Base-by-base conservation (phyloP, 176 grass and related monocot species). In the Oryza glumipatula region DNA sequence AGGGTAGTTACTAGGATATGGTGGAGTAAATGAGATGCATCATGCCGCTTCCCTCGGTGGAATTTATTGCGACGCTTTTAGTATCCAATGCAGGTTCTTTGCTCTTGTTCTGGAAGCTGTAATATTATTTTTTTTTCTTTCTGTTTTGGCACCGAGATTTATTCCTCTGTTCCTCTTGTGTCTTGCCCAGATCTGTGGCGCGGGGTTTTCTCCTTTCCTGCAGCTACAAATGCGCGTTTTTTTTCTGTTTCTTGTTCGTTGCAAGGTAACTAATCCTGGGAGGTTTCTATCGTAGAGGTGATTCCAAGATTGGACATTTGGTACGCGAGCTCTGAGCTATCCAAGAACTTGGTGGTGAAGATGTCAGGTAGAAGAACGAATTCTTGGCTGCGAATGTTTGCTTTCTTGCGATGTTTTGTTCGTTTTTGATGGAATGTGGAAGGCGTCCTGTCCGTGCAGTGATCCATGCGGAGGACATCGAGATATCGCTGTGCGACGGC, bases 401-500 rank as follows among this genome's bases (percentile, higher is more conserved):
- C 51, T 44, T 24, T 79, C 28, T 10, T 81, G 35, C 11, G 12
- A 21, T 76, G 67, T 70, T 83, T 65, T 49, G 1, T 58, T 68
- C 6, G 2, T 83, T 46, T 32, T 45, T 4, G 63, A 24, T 24
- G 60, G 7, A 35, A 66, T 74, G 23, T 52, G 58, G 16, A 26
- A 22, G 65, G 11, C 30, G 56, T 32, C 66, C 67, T 74, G 8
- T 79, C 74, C 22, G 60, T 61, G 81, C 83, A 93, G 95, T 86
- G 65, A 83, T 43, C 84, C 83, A 83, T 79, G 86, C 90, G 41
- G 94, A 96, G 78, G 88, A 81, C 66, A 44, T 91, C 66, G 97
- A 99, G 78, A 91, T 94, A 88, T 90, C 82, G 52, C 48, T 96
- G 47, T 89, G 89, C 71, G 93, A 86, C 23, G 97, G 91, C 73